Conservation (phyloP, 441 rosid species). For the Pelargonium exstipulatum region DNA sequence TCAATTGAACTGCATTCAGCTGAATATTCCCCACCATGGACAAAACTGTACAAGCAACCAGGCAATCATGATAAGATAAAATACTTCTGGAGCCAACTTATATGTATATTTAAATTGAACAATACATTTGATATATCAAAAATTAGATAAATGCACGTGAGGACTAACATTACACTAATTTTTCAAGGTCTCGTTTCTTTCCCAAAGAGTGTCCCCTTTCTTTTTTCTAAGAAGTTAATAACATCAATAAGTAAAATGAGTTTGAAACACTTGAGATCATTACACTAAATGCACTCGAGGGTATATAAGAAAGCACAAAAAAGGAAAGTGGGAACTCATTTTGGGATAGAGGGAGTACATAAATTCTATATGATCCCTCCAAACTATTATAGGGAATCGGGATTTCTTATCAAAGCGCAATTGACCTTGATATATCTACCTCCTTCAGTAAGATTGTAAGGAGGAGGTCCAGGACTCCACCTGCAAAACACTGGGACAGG, state of each 20-base stretch:
- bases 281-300: not conserved
- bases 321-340: no score
- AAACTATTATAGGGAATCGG: not conserved
- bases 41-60: slow-evolving; percentile 31
- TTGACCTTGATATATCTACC: not conserved
- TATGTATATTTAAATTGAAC: not conserved
- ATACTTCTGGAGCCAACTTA: not conserved
- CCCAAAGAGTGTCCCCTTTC: not conserved
- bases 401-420: not conserved
- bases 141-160: not conserved
- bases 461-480: not conserved
- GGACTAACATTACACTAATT: not conserved
- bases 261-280: not conserved
- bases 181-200: not conserved
- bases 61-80: not conserved
- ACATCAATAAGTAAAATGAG: not conserved
- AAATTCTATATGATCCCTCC: no score
- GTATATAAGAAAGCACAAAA: no score
- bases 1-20: slow-evolving; percentile 24
- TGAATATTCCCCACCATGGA: slow-evolving; percentile 23
- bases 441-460: not conserved
- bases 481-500: not conserved
- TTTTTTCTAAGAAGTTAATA: no score
- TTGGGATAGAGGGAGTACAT: no score
- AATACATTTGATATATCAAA: no score